phyloP scores from a whole-genome alignment of 2,329 filamentous ascomycete genomes.

The Rutstroemia sp. region DNA sequence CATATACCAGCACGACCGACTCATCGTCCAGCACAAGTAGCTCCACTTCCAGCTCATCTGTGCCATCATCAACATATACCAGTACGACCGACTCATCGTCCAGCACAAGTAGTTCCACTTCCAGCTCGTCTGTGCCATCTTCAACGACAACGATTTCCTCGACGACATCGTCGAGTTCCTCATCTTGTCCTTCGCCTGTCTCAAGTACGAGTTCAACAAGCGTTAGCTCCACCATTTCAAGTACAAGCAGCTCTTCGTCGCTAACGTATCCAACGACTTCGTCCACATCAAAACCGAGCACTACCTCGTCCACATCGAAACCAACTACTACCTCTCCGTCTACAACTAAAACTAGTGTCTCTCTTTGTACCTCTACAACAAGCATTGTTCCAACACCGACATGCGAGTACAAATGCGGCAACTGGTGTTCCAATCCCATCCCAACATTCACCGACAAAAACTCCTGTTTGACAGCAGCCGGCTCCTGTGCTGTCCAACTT shows the following conservation, averaged over 20 bases:
- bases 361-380: slow-evolving; percentile 41
- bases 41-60: too few species aligned
- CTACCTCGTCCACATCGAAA: slow-evolving; percentile 1
- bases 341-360: slow-evolving; percentile 14
- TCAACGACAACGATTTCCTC: not conserved
- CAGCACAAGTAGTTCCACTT: not conserved
- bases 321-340: slow-evolving; percentile 10
- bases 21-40: not conserved
- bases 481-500: slow-evolving; percentile 38
- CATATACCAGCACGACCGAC: not conserved
- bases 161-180: slow-evolving; percentile 1
- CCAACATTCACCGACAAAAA: slow-evolving; percentile 39
- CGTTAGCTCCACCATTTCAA: not conserved
- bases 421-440: slow-evolving; percentile 45
- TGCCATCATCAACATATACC: not conserved
- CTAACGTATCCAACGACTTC: not conserved
- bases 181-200: not conserved
- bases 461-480: slow-evolving; percentile 35
- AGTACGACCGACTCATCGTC: not conserved
- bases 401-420: slow-evolving; percentile 49
- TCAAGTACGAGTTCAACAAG: not conserved
- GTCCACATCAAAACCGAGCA: not conserved
- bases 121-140: not conserved
- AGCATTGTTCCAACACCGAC: slow-evolving; percentile 33
- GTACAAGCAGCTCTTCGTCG: not conserved